Percentiles rank a stretch among this genome's conserved stretches.
phyloP scores from a whole-genome alignment of 23 red algal genomes.

The Agarophyton chilense region DNA sequence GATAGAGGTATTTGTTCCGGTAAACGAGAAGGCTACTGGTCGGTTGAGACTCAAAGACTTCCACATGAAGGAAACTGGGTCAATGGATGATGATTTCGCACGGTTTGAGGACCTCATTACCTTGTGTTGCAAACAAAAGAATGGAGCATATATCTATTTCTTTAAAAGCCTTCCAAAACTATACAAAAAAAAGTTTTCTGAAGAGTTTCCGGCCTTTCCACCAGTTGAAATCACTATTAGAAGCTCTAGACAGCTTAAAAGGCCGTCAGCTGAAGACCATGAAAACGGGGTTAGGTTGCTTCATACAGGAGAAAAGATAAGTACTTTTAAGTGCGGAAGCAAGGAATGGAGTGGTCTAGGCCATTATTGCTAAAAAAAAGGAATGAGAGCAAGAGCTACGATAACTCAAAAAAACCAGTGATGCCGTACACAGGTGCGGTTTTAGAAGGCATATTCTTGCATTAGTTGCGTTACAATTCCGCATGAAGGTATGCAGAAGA shows the following conservation, averaged over 20 bases:
- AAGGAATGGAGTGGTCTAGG: background rate
- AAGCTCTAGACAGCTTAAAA: background rate
- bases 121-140: background rate
- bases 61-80: background rate
- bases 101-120: background rate
- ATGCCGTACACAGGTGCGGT: background rate
- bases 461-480: slow-evolving; percentile 14
- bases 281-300: background rate
- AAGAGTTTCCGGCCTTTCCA: background rate
- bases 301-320: background rate
- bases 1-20: slow-evolving; percentile 19
- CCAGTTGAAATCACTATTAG: background rate
- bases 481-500: slow-evolving; percentile 26
- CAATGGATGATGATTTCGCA: background rate
- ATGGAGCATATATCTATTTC: background rate
- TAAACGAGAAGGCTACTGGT: slow-evolving; percentile 2
- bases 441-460: background rate
- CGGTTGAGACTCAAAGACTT: background rate
- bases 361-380: background rate
- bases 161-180: slow-evolving; percentile 1
- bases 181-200: background rate
- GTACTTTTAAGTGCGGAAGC: background rate
- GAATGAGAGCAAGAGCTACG: background rate
- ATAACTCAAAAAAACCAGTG: background rate
- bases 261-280: background rate